phyloP scores from a whole-genome alignment of 495 filamentous ascomycete genomes.

The Penicillium argentinense region DNA sequence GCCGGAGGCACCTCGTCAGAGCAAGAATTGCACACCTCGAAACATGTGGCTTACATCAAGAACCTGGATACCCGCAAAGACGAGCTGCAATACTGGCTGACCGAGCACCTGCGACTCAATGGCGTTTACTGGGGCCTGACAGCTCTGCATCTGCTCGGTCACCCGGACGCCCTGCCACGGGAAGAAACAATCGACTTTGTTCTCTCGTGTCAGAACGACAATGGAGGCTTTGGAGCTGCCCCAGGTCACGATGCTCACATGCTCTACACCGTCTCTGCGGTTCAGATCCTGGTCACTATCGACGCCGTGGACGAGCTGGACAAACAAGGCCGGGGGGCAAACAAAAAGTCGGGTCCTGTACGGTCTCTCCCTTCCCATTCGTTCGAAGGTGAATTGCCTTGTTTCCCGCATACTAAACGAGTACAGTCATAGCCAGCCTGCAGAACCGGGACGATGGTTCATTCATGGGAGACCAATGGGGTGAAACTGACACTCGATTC shows the following conservation, averaged over 20 bases:
- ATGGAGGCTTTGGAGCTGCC: slow-evolving; percentile 88
- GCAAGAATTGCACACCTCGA: slow-evolving; percentile 60
- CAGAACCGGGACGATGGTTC: slow-evolving; percentile 80
- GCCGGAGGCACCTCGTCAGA: slow-evolving; percentile 50
- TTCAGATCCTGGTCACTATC: slow-evolving; percentile 83
- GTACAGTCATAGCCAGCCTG: slow-evolving; percentile 72
- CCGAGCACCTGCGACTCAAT: slow-evolving; percentile 91
- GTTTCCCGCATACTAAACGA: slow-evolving; percentile 17
- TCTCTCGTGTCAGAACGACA: slow-evolving; percentile 82
- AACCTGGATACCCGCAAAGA: slow-evolving; percentile 87
- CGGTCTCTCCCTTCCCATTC: slow-evolving; percentile 25
- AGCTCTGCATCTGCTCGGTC: slow-evolving; percentile 79
- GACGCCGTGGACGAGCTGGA: slow-evolving; percentile 86
- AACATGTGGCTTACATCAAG: slow-evolving; percentile 92
- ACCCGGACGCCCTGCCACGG: slow-evolving; percentile 76
- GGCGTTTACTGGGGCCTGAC: slow-evolving; percentile 96
- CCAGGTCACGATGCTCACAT: slow-evolving; percentile 95
- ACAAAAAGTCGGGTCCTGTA: slow-evolving; percentile 72
- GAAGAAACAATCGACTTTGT: slow-evolving; percentile 86
- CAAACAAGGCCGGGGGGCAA: slow-evolving; percentile 62
- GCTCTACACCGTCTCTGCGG: slow-evolving; percentile 88
- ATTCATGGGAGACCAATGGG: slow-evolving; percentile 94
- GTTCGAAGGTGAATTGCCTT: too few species aligned
- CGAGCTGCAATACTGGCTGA: slow-evolving; percentile 95
- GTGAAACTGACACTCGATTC: slow-evolving; percentile 92